These are phyloP conservation scores for Trichophyton benhamiae DNA, from an alignment of 2,329 filamentous ascomycete species.

Conservation along the genomic window DNA sequence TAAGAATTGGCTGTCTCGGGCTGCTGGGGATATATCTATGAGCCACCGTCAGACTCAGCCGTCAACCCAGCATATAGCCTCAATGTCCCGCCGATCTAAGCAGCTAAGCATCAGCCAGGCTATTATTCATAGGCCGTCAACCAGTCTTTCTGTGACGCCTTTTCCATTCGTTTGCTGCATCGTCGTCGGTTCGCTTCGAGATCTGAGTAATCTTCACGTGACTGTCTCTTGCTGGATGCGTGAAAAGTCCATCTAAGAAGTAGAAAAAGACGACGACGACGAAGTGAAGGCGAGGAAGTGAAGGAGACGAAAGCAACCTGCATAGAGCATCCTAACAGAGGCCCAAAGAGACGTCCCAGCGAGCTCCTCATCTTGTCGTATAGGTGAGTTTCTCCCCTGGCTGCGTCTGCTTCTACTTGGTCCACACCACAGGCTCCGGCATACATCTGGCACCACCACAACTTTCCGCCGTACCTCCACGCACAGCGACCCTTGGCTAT, in stretches of 20 bases:
- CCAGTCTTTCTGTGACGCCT: not conserved
- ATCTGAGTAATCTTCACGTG: not conserved
- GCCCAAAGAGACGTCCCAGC: not conserved
- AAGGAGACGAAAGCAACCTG: not conserved
- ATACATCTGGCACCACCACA: conserved; percentile 2
- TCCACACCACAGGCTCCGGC: not conserved
- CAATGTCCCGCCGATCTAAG: not conserved
- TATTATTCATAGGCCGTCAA: not conserved
- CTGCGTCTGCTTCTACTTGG: not conserved
- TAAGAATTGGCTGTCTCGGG: not conserved
- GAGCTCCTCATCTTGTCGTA: not conserved
- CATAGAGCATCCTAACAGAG: not conserved
- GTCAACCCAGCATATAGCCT: not conserved
- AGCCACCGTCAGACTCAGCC: not conserved
- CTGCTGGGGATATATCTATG: not conserved
- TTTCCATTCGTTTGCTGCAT: not conserved
- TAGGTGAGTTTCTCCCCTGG: not conserved
- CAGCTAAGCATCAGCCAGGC: not conserved
- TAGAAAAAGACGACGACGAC: not conserved
- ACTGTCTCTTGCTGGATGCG: not conserved
- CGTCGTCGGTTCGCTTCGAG: not conserved
- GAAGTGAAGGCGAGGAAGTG: not conserved
- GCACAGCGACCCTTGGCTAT: conserved; percentile 2
- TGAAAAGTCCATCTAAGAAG: not conserved
- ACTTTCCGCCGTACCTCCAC: conserved; percentile 2